Percentiles rank a stretch among this genome's conserved stretches.
phyloP scores from a whole-genome alignment of 208 protist genomes.

The Leptomonas pyrrhocoris region DNA sequence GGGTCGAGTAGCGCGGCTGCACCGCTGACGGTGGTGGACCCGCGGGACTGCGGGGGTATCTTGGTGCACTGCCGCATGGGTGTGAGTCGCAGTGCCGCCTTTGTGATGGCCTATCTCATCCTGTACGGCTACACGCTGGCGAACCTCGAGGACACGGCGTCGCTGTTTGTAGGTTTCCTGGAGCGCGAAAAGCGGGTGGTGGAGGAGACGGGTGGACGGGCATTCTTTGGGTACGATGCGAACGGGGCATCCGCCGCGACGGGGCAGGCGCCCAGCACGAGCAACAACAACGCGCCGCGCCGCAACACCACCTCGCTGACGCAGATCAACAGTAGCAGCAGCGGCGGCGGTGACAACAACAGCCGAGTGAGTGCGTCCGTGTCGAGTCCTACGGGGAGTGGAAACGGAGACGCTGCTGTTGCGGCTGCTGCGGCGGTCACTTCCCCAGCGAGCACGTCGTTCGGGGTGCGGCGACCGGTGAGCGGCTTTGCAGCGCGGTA shows the following conservation, averaged over 20 bases:
- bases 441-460: background rate
- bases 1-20: too few relatives aligned
- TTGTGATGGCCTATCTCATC: constrained; percentile 84
- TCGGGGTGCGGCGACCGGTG: background rate
- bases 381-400: constrained; percentile 1
- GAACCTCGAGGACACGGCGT: constrained; percentile 19
- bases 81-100: constrained; percentile 77
- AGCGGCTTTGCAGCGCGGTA: constrained; percentile 3
- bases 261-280: background rate
- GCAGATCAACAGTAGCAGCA: constrained; percentile 6
- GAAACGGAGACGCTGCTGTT: background rate
- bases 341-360: too few relatives aligned
- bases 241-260: background rate
- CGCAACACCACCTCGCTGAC: background rate
- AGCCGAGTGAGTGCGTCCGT: background rate
- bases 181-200: constrained; percentile 27
- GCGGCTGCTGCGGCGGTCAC: too few relatives aligned
- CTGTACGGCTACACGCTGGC: constrained; percentile 62
- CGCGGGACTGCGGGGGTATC: constrained; percentile 59
- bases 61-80: constrained; percentile 87
- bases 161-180: constrained; percentile 26
- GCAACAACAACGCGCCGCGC: background rate
- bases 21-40: constrained; percentile 18
- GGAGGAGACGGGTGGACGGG: constrained; percentile 20
- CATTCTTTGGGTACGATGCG: constrained; percentile 4